Evolutionary conservation across 2,329 filamentous ascomycete species (phyloP).

Genomic region (Karstenula rhodostoma): DNA sequence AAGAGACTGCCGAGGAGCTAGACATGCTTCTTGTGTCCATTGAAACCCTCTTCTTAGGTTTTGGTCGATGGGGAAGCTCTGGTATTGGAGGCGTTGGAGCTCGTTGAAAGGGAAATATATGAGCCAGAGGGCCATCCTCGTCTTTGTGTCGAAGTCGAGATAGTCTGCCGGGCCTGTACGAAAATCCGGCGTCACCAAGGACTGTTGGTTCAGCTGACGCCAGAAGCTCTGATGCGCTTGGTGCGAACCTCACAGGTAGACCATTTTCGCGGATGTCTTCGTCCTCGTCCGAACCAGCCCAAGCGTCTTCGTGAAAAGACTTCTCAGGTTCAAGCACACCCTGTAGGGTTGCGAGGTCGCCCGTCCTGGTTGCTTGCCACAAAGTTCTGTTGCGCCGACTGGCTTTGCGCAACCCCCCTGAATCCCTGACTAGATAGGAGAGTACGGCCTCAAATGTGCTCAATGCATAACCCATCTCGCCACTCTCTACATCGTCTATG

Average conservation of each 20-base stretch:
- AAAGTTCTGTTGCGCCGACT: slow-evolving; percentile 85
- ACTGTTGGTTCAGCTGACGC: slow-evolving; percentile 37
- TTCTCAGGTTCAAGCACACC: slow-evolving; percentile 78
- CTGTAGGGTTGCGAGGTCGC: slow-evolving; percentile 77
- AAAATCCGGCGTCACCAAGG: slow-evolving; percentile 40
- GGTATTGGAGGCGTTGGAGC: slow-evolving; percentile 59
- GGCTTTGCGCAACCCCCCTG: slow-evolving; percentile 79
- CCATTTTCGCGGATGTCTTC: slow-evolving; percentile 30
- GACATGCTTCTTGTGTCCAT: slow-evolving; percentile 92
- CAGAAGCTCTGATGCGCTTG: slow-evolving; percentile 38
- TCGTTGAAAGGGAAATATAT: slow-evolving; percentile 91
- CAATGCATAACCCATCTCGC: slow-evolving; percentile 93
- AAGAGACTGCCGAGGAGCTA: slow-evolving; percentile 83
- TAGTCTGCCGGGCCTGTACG: slow-evolving; percentile 28
- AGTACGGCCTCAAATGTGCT: slow-evolving; percentile 96
- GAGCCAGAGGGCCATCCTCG: slow-evolving; percentile 65
- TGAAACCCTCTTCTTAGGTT: slow-evolving; percentile 77
- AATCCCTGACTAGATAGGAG: slow-evolving; percentile 84
- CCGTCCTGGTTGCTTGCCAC: slow-evolving; percentile 86
- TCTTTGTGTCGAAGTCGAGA: slow-evolving; percentile 27
- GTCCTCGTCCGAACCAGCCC: slow-evolving; percentile 39
- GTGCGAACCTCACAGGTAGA: slow-evolving; percentile 43
- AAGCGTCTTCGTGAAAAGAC: slow-evolving; percentile 46
- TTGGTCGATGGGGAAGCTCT: slow-evolving; percentile 53
- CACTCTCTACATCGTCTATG: slow-evolving; percentile 95